These are phyloP conservation scores for Phytopythium chamaehyphon DNA, from an alignment of 352 stramenopile genomes.

Conservation along the genomic window DNA sequence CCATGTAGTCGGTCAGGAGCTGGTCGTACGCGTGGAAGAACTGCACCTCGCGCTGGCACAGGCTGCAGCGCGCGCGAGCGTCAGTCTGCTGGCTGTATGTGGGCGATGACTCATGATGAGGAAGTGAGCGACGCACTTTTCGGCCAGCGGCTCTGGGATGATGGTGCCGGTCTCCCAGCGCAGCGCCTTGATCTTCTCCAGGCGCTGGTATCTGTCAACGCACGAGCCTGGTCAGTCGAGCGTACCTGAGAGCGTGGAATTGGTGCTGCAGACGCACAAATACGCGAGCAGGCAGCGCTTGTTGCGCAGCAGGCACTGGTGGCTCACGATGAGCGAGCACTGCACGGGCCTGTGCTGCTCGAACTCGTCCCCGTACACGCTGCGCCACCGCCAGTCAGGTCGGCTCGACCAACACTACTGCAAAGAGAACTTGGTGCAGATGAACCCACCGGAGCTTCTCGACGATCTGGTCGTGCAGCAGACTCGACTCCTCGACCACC, in stretches of 20 bases:
- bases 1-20: conserved; percentile 89
- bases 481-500: conserved; percentile 67
- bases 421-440: background rate
- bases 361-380: conserved; percentile 58
- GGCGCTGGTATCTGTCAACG: conserved; percentile 46
- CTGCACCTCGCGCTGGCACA: conserved; percentile 81
- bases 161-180: conserved; percentile 90
- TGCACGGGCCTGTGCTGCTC: conserved; percentile 57
- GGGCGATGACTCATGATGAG: no score
- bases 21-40: conserved; percentile 92
- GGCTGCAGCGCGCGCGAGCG: conserved; percentile 19
- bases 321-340: conserved; percentile 82
- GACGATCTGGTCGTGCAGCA: conserved; percentile 66
- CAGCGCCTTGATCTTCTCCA: conserved; percentile 87
- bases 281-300: conserved; percentile 89
- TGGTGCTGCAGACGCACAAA: conserved; percentile 36
- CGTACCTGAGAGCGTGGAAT: background rate
- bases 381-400: conserved; percentile 15
- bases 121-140: conserved; percentile 41
- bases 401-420: background rate
- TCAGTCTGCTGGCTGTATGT: no score
- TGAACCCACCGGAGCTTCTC: conserved; percentile 59
- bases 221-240: background rate
- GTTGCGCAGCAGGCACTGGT: conserved; percentile 88
- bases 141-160: conserved; percentile 66